phyloP scores from a whole-genome alignment of 176 grass and related monocot genomes.

The Themeda triandra region DNA sequence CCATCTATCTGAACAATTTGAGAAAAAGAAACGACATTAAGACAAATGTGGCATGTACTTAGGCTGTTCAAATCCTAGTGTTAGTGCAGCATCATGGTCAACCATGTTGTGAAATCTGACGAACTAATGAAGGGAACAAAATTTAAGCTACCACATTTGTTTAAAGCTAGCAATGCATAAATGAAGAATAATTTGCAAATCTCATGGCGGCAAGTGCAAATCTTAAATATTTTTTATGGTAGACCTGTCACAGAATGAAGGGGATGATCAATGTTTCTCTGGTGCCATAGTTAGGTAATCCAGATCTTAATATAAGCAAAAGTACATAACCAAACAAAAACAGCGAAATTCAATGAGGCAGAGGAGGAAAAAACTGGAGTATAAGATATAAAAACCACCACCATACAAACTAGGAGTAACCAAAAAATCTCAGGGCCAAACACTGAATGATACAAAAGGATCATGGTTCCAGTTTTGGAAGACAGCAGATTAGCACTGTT shows the following conservation, averaged over 20 bases:
- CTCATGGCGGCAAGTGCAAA: neutral
- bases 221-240: neutral
- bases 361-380: neutral
- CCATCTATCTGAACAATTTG: conserved; percentile 57
- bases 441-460: neutral
- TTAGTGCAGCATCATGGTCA: neutral
- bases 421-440: neutral
- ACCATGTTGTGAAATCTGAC: neutral
- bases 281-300: neutral
- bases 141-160: neutral
- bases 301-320: neutral
- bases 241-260: neutral
- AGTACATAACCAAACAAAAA: neutral
- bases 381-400: neutral
- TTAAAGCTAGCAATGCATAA: neutral
- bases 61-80: neutral
- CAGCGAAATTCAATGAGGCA: neutral
- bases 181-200: neutral
- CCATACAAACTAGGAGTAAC: neutral
- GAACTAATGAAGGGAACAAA: neutral
- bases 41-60: neutral
- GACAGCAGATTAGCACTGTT: neutral
- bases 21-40: neutral
- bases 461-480: neutral
- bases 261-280: neutral